phyloP scores from a whole-genome alignment of 1,284 basidiomycete species.

The Cerioporus squamosus region DNA sequence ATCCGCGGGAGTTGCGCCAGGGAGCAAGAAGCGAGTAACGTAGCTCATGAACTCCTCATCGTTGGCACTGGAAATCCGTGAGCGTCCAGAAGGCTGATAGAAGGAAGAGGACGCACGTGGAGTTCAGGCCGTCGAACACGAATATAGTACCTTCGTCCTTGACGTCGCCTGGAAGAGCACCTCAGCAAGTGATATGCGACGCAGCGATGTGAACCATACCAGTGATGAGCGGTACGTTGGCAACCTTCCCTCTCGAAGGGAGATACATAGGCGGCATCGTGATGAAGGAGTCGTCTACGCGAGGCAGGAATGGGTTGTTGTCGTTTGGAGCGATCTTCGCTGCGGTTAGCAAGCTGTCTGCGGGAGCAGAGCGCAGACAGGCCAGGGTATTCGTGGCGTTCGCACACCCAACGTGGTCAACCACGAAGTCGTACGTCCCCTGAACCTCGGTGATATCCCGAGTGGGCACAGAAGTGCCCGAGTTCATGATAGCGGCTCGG shows the following conservation, averaged over 20 bases:
- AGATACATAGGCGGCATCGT: conserved; percentile 31
- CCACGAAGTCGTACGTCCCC: conserved; percentile 38
- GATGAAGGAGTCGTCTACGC: conserved; percentile 39
- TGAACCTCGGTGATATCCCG: conserved; percentile 37
- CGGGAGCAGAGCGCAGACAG: background rate
- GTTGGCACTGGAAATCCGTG: background rate
- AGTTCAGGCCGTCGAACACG: conserved; percentile 23
- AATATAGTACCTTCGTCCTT: conserved; percentile 38
- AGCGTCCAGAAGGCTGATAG: background rate
- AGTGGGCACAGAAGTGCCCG: conserved; percentile 37
- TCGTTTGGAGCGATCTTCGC: background rate
- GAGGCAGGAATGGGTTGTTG: background rate
- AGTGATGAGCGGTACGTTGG: conserved; percentile 37
- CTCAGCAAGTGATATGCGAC: background rate
- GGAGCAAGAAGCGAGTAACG: conserved; percentile 34
- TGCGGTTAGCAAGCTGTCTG: background rate
- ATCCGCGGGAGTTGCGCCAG: conserved; percentile 30
- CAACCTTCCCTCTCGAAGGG: conserved; percentile 31
- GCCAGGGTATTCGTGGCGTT: background rate
- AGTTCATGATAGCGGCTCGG: conserved; percentile 41
- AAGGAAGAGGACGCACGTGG: conserved; percentile 19
- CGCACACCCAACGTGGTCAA: conserved; percentile 35
- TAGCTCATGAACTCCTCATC: conserved; percentile 3
- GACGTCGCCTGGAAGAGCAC: conserved; percentile 24
- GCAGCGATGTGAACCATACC: conserved; percentile 13